Percentiles rank a stretch among this genome's conserved stretches.
Conservation (phyloP, 805 yeast species). For the Lipomyces japonicus region DNA sequence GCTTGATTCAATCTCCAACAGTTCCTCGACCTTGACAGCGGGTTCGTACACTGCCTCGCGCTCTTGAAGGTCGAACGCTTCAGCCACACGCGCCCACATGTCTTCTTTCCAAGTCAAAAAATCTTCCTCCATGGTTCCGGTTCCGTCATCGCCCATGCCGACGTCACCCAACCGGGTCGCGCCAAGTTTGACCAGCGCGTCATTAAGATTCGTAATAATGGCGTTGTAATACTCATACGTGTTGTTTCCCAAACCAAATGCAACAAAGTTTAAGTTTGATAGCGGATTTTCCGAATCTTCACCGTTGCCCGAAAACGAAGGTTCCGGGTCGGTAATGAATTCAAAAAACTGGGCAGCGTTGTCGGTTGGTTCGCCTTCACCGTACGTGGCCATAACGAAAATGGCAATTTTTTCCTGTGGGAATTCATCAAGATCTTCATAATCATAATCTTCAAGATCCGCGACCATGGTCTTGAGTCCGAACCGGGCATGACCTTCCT, state of each 20-base stretch:
- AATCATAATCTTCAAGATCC: conserved; percentile 85
- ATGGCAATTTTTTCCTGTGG: conserved; percentile 58
- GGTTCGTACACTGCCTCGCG: conserved; percentile 79
- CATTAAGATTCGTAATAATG: conserved; percentile 57
- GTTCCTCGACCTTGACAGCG: conserved; percentile 41
- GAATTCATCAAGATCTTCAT: conserved; percentile 65
- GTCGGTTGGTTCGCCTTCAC: conserved; percentile 98
- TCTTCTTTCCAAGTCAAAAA: conserved; percentile 87
- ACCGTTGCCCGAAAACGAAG: conserved; percentile 43
- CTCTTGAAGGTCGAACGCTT: conserved; percentile 65
- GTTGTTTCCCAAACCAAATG: conserved; percentile 91
- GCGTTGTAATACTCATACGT: conserved; percentile 91
- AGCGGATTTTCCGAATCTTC: conserved; percentile 40
- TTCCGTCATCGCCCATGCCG: conserved; percentile 95
- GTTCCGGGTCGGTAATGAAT: conserved; percentile 53
- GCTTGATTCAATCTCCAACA: conserved; percentile 35
- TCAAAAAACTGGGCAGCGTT: conserved; percentile 79
- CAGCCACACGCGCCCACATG: conserved; percentile 62
- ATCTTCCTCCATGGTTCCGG: conserved; percentile 93
- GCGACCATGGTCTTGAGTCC: conserved; percentile 79
- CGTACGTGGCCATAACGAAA: conserved; percentile 87
- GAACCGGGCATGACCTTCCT: conserved; percentile 78
- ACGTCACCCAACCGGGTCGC: conserved; percentile 69
- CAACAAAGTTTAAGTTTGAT: conserved; percentile 57
- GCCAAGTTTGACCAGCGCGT: conserved; percentile 55